phyloP scores from a whole-genome alignment of 2,329 filamentous ascomycete species.

The Falciphora oryzae region DNA sequence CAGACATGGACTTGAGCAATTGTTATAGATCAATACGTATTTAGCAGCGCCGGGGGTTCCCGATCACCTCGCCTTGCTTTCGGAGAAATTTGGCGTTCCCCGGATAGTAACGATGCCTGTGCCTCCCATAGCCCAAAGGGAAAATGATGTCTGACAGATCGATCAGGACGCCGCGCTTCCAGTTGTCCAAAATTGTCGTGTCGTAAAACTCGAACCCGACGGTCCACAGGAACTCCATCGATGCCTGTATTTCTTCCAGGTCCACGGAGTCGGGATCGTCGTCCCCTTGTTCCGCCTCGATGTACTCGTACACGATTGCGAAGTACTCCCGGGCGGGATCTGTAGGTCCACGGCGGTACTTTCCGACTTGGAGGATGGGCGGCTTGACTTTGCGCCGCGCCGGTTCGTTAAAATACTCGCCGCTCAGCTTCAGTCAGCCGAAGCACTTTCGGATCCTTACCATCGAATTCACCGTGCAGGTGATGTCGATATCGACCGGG shows the following conservation, averaged over 20 bases:
- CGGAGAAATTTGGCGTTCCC: too few species aligned
- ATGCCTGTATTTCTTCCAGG: neutral
- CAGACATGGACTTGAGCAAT: too few species aligned
- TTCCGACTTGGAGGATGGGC: neutral
- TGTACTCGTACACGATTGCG: constrained; percentile 4
- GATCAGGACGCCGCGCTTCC: neutral
- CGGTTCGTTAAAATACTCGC: too few species aligned
- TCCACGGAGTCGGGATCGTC: neutral
- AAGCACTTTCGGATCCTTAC: too few species aligned
- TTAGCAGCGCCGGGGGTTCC: too few species aligned
- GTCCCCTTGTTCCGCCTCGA: neutral
- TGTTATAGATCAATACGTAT: too few species aligned
- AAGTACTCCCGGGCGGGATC: neutral
- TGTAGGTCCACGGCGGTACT: neutral
- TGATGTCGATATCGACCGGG: neutral
- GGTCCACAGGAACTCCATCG: constrained; percentile 1
- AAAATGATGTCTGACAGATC: neutral
- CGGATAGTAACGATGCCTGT: too few species aligned
- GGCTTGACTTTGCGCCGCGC: neutral
- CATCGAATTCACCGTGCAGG: neutral
- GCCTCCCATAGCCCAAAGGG: too few species aligned
- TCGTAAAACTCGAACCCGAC: constrained; percentile 1
- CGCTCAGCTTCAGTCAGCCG: too few species aligned
- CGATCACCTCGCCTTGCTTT: too few species aligned
- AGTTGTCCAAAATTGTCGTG: neutral